Evolutionary conservation across 2,329 filamentous ascomycete genomes (phyloP).

Genomic region (Trichothecium sympodiale): DNA sequence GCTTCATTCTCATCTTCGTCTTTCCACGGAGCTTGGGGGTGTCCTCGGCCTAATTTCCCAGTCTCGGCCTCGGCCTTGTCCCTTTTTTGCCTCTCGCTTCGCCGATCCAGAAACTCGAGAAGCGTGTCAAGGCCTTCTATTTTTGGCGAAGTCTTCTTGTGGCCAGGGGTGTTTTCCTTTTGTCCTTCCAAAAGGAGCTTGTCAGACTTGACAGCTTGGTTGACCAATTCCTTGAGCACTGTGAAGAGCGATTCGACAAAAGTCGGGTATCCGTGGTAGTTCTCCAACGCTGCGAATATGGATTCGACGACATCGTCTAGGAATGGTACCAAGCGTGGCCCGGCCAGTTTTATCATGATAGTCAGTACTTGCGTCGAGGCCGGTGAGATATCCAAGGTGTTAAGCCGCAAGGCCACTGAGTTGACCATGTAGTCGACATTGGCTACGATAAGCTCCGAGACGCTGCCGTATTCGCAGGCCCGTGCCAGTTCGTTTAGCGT

Average conservation of each 20-base stretch:
- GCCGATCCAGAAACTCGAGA: slow-evolving; percentile 51
- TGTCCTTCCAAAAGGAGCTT: slow-evolving; percentile 33
- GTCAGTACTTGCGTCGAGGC: slow-evolving; percentile 80
- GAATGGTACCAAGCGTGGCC: slow-evolving; percentile 71
- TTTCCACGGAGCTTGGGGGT: slow-evolving; percentile 26
- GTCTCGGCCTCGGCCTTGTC: slow-evolving; percentile 24
- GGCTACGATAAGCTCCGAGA: slow-evolving; percentile 70
- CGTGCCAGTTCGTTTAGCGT: slow-evolving; percentile 71
- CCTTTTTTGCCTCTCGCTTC: slow-evolving; percentile 18
- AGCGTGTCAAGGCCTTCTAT: slow-evolving; percentile 32
- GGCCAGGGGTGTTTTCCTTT: slow-evolving; percentile 22
- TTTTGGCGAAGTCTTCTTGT: slow-evolving; percentile 26
- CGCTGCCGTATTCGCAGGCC: slow-evolving; percentile 62
- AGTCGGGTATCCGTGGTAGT: slow-evolving; percentile 82
- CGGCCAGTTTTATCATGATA: slow-evolving; percentile 89
- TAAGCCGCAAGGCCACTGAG: slow-evolving; percentile 77
- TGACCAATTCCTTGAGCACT: slow-evolving; percentile 71
- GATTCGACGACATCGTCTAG: slow-evolving; percentile 84
- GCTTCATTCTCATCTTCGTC: slow-evolving; percentile 18
- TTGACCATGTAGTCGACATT: slow-evolving; percentile 98
- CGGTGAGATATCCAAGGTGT: slow-evolving; percentile 84
- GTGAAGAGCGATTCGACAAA: slow-evolving; percentile 80
- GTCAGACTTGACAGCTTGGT: slow-evolving; percentile 60
- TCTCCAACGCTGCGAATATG: slow-evolving; percentile 86
- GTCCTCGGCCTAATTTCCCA: slow-evolving; percentile 13